These are phyloP conservation scores for Aegilops bicornis DNA, from an alignment of 176 grass and related monocot species.

Conservation along the genomic window DNA sequence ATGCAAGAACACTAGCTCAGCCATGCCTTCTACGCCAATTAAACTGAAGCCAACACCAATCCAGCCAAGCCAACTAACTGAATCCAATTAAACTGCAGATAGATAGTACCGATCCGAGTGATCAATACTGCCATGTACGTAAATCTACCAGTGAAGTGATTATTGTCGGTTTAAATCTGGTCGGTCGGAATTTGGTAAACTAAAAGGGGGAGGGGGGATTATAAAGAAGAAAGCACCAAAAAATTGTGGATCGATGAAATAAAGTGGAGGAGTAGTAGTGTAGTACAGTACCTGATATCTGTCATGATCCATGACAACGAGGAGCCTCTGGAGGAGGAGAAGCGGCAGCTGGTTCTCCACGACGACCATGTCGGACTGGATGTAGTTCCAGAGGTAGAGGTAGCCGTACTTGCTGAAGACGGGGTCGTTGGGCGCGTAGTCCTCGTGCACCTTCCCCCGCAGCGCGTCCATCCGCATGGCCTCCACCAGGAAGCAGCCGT, in stretches of 20 bases:
- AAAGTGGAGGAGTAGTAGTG: not conserved
- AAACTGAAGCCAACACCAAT: not conserved
- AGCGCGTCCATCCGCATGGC: not conserved
- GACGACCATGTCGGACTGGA: constrained; percentile 39
- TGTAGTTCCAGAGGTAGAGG: constrained; percentile 10
- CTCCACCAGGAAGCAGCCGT: constrained; percentile 69
- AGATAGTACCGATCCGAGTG: too few relatives aligned
- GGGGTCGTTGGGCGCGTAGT: constrained; percentile 46
- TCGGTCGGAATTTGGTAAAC: not conserved
- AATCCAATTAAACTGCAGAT: not conserved
- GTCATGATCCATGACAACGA: not conserved
- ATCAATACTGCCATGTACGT: not conserved
- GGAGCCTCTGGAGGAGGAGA: constrained; percentile 13
- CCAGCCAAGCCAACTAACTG: not conserved
- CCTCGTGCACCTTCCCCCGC: not conserved
- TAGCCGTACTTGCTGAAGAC: constrained; percentile 43
- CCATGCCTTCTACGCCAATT: not conserved
- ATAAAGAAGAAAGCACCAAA: not conserved
- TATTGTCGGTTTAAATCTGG: not conserved
- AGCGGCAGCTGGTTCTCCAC: constrained; percentile 57
- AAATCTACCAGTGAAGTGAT: not conserved
- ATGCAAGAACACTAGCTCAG: not conserved
- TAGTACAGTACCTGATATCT: not conserved
- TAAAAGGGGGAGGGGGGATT: not conserved
- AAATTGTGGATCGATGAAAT: not conserved